These are phyloP conservation scores for Paecilomyces sp. DNA, from an alignment of 2,329 filamentous ascomycete species.

Conservation along the genomic window DNA sequence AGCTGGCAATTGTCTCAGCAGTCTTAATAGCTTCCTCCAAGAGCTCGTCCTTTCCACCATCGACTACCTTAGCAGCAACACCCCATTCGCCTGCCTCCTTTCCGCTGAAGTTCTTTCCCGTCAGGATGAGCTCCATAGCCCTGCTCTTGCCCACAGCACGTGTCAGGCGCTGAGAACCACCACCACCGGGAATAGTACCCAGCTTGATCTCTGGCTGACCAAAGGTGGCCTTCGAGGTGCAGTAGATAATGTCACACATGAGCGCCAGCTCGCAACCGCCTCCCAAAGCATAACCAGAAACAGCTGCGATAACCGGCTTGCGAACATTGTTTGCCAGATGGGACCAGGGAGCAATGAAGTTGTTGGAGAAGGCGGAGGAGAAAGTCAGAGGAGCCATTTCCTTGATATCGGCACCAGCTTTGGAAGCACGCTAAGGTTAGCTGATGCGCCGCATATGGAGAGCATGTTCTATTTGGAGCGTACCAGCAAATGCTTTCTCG, in stretches of 20 bases:
- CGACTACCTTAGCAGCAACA: constrained; percentile 74
- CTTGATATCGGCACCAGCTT: constrained; percentile 93
- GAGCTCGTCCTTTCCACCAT: constrained; percentile 66
- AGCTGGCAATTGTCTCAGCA: constrained; percentile 81
- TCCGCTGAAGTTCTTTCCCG: constrained; percentile 75
- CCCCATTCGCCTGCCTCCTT: constrained; percentile 85
- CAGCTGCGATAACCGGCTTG: constrained; percentile 89
- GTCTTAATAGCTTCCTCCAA: constrained; percentile 75
- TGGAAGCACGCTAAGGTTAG: not conserved
- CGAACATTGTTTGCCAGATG: constrained; percentile 75
- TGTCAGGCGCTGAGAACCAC: constrained; percentile 83
- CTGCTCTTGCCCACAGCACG: constrained; percentile 73
- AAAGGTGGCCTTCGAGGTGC: constrained; percentile 77
- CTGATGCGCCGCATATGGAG: not conserved
- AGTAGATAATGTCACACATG: constrained; percentile 96
- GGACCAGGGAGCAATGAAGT: constrained; percentile 96
- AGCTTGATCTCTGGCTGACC: constrained; percentile 97
- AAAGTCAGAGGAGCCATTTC: constrained; percentile 96
- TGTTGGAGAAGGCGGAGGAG: constrained; percentile 73
- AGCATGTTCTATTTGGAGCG: not conserved
- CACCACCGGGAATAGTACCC: constrained; percentile 84
- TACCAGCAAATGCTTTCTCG: constrained; percentile 73
- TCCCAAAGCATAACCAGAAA: constrained; percentile 89
- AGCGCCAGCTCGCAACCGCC: constrained; percentile 95
- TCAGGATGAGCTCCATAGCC: constrained; percentile 88